Base-by-base conservation (phyloP, 192 early-diverging fungal species). In the Podochytrium sp. region DNA sequence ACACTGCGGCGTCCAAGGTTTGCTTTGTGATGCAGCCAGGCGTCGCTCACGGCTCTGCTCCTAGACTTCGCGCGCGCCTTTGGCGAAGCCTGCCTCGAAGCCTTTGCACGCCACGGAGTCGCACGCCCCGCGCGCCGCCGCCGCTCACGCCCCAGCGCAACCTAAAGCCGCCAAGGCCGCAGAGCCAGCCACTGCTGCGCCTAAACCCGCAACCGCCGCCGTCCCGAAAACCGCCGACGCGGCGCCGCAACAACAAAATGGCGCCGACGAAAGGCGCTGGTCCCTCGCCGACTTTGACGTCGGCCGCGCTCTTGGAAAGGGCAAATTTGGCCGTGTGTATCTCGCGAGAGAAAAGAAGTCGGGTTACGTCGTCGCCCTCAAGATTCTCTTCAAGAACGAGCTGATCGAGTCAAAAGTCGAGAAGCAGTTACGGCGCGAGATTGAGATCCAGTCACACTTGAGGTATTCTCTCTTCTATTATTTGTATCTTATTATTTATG, bases 271-370 rank as follows among this genome's bases (percentile, higher is more conserved):
- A 27, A 66, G 55, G 53, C 60, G 74, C 55, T 88, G 87, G 87
- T 75, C 65, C 1, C 74, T 88, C 33, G 43, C 90, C 29, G 95
- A 98, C 80, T 99, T 99, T 86, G 95, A 97, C 57, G 90, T 99
- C 51, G 96, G 95, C 29, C 78, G 85, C 25, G 84, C 90, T 0
- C 79, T 99, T 27, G 97, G 97, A 60, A 93, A 93, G 73, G 97
- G 97, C n/a, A 95, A 97, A 66, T 99, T 98, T 86, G 97, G 97
- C 0, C 86, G 92, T 30, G 97, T 98, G 1, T 99, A 96, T 75
- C 76, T 96, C 14, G 96, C 96, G 3, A 86, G 92, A 42, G 97
- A 98, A 75, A 94, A 91, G 65, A 84, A 83, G 42, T 91, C 86
- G 38, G 92, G 93, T 39, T 97, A 89, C 76, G 86, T 99, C 16